Base-by-base conservation (phyloP, 176 grass and related monocot species). In the Triticum turgidum region DNA sequence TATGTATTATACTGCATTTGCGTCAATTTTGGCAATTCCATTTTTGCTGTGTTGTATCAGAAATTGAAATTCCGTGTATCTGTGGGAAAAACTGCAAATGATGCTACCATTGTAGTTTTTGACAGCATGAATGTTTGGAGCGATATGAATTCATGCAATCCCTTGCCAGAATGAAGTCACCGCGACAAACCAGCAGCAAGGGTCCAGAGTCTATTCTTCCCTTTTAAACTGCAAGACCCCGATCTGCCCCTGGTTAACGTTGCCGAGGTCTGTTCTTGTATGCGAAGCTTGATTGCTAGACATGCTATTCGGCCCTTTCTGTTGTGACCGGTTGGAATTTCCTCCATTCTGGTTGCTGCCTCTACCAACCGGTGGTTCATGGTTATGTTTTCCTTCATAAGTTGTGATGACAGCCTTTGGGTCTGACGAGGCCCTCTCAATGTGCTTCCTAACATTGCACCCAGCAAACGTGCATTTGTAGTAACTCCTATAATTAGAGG, bases 331-430 rank as follows among this genome's bases (percentile, higher is more conserved):
- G 39, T 79, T 90, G 4, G 80, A 79, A 62, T 80, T 87, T 74
- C 83, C 89, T 72, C 87, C 85, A 91, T 89, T 93, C 29, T 93
- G 87, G 67, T 88, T 89, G 76, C 62, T 83, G 29, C 84, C 88
- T 59, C 92, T 88, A 83, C 91, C 90, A 87, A 93, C 94, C 0
- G 92, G 94, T 75, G 92, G 83, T 88, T 97, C 92, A 89, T 97
- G 94, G 85, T 97, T 92, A 87, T 97, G 94, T 84, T 97, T 97
- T 58, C 94, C 92, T 82, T 97, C 94, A 68, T 97, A 97, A 37
- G 92, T 92, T 56, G 94, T 97, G 85, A 97, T 89, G 27, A 94
- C 94, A 80, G 94, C 94, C 90, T 90, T 97, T 8, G 92, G 94
- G 49, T 97, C 94, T 29, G 90, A 89, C 1, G 94, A 94, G 56